Conservation (phyloP, 2,329 filamentous ascomycete species). For the Biscogniauxia mediterranea region DNA sequence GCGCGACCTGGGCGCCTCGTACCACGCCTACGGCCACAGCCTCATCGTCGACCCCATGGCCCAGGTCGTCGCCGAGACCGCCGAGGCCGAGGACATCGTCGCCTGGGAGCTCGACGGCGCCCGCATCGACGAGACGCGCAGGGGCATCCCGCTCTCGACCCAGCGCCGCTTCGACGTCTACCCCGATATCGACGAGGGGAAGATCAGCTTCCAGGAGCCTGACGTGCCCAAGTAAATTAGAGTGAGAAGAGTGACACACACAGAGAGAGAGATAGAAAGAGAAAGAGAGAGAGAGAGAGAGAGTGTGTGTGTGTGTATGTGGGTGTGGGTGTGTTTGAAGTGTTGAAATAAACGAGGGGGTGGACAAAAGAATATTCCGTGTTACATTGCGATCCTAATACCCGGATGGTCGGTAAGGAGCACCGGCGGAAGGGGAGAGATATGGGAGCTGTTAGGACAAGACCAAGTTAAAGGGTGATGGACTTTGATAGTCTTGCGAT, state of each 20-base stretch:
- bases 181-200: constrained; percentile 74
- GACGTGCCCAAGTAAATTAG: constrained; percentile 13
- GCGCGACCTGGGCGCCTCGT: constrained; percentile 71
- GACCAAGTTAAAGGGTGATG: too few species aligned
- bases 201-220: constrained; percentile 37
- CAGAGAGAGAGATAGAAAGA: too few species aligned
- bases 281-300: too few species aligned
- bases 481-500: too few species aligned
- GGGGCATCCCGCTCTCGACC: constrained; percentile 76
- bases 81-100: constrained; percentile 74
- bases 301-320: too few species aligned
- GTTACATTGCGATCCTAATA: neutral
- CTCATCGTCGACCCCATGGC: constrained; percentile 87
- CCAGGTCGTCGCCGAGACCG: constrained; percentile 73
- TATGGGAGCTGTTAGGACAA: too few species aligned
- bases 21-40: constrained; percentile 91
- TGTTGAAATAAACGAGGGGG: too few species aligned
- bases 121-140: constrained; percentile 72
- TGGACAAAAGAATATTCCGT: neutral
- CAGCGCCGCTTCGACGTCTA: constrained; percentile 96
- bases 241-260: too few species aligned
- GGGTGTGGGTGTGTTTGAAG: too few species aligned
- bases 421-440: too few species aligned
- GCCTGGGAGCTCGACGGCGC: constrained; percentile 67
- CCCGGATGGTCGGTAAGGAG: too few species aligned